phyloP scores from a whole-genome alignment of 768 basidiomycete species.

The Panaeolus papilionaceus region DNA sequence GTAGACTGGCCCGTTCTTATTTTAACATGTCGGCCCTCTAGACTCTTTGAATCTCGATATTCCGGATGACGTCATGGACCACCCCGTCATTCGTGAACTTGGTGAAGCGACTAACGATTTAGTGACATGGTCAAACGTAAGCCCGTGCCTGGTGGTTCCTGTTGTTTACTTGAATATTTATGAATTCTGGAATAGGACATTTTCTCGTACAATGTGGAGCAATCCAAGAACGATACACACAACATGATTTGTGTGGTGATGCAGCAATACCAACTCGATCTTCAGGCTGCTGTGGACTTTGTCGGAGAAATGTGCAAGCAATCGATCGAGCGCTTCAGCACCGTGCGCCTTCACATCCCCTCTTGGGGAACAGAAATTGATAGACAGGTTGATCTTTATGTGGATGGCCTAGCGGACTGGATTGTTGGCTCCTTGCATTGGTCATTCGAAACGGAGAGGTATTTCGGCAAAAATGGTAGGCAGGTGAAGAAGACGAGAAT shows the following conservation, averaged over 20 bases:
- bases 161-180: no score
- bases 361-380: constrained; percentile 77
- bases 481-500: constrained; percentile 60
- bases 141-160: constrained; percentile 25
- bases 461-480: constrained; percentile 67
- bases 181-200: constrained; percentile 59
- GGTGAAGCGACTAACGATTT: constrained; percentile 83
- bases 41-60: constrained; percentile 60
- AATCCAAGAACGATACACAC: constrained; percentile 81
- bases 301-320: constrained; percentile 78
- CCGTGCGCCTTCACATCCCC: constrained; percentile 54
- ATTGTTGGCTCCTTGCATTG: constrained; percentile 79
- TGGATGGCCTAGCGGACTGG: constrained; percentile 77
- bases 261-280: constrained; percentile 68
- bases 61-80: constrained; percentile 83
- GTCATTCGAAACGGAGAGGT: constrained; percentile 78
- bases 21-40: no score
- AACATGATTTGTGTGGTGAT: constrained; percentile 87
- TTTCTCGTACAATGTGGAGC: constrained; percentile 87
- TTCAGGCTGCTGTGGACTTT: constrained; percentile 78
- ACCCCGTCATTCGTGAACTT: constrained; percentile 68
- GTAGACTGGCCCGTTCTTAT: no score
- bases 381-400: constrained; percentile 65
- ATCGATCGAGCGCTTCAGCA: constrained; percentile 73
- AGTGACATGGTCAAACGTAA: constrained; percentile 89